Conservation (phyloP, 257 asterid species). For the Rauvolfia tetraphylla region DNA sequence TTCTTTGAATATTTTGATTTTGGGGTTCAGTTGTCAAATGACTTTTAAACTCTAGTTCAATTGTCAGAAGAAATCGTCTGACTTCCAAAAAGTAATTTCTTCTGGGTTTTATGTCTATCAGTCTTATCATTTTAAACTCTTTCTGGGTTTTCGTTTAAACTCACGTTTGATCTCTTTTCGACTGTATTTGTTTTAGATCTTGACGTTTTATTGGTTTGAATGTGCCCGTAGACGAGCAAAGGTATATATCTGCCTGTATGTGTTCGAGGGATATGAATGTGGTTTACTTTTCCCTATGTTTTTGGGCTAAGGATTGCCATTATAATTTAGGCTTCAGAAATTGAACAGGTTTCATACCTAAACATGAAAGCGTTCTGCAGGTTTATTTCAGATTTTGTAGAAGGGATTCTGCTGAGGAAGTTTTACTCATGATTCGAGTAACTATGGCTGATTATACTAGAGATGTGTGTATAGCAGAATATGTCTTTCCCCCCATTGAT, state of each 20-base stretch:
- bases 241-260: neutral
- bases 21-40: neutral
- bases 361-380: neutral
- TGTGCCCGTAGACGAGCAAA: neutral
- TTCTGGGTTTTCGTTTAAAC: slow-evolving; percentile 7
- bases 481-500: neutral
- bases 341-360: neutral
- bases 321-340: neutral
- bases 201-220: neutral
- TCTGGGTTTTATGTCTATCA: neutral
- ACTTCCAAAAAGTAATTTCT: neutral
- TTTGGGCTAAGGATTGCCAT: neutral
- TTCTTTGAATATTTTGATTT: neutral
- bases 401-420: neutral
- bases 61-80: neutral
- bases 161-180: neutral
- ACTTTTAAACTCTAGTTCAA: neutral
- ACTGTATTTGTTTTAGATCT: slow-evolving; percentile 7
- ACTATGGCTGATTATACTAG: neutral
- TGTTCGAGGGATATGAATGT: neutral
- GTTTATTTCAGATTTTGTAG: neutral
- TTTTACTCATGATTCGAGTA: neutral
- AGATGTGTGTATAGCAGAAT: neutral
- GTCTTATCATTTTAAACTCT: neutral
- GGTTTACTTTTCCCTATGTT: neutral